phyloP scores from a whole-genome alignment of 2,329 filamentous ascomycete genomes.

The Pseudocercospora fijiensis region DNA sequence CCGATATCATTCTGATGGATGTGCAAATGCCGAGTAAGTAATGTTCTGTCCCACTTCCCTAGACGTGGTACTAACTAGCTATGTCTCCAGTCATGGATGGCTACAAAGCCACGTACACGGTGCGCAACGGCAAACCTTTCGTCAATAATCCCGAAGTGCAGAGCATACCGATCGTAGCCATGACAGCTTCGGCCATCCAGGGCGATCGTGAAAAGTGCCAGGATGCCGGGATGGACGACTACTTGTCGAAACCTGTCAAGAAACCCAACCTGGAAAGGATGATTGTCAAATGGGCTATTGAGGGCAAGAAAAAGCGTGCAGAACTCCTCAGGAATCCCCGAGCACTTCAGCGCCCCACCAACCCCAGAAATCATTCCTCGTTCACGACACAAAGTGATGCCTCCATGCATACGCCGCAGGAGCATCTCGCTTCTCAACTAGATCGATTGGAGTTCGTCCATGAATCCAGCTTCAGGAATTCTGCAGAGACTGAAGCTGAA shows the following conservation, averaged over 20 bases:
- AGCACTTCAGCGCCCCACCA: conserved; percentile 21
- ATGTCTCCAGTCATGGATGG: conserved; percentile 63
- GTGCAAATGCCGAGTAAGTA: conserved; percentile 42
- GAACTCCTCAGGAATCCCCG: conserved; percentile 25
- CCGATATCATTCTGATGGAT: conserved; percentile 66
- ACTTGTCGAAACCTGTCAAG: conserved; percentile 71
- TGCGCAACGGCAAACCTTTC: conserved; percentile 68
- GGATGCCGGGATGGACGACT: conserved; percentile 72
- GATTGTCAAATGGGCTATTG: conserved; percentile 66
- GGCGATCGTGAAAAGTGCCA: conserved; percentile 73
- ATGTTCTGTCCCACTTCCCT: neutral
- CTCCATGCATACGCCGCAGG: conserved; percentile 35
- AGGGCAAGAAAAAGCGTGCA: conserved; percentile 41
- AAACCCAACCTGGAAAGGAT: conserved; percentile 67
- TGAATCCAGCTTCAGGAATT: conserved; percentile 41
- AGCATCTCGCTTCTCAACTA: conserved; percentile 35
- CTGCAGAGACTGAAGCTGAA: conserved; percentile 48
- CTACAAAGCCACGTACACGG: conserved; percentile 71
- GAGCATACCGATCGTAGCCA: conserved; percentile 73
- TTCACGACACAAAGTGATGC: conserved; percentile 27
- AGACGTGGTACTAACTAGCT: neutral
- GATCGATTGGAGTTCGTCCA: conserved; percentile 40
- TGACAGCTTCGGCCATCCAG: conserved; percentile 77
- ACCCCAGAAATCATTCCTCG: conserved; percentile 23
- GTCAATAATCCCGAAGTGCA: conserved; percentile 54